Percentiles rank a stretch among this genome's conserved stretches.
Conservation (phyloP, 345 rosid species). For the Cochlearia excelsa region DNA sequence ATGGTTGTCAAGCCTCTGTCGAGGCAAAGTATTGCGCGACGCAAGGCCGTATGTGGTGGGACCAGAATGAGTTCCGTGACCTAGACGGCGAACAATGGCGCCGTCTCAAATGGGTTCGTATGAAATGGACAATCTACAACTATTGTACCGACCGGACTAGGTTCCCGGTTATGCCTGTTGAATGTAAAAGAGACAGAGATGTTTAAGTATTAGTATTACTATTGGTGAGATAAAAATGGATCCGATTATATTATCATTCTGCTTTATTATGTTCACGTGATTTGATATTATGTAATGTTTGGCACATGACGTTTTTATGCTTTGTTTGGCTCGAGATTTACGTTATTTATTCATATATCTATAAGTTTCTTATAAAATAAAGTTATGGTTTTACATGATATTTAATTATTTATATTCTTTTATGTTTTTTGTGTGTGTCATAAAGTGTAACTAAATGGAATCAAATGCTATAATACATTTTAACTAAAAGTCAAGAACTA, state of each 20-base stretch:
- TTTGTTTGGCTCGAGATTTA: constrained; percentile 2
- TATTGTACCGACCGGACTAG: constrained; percentile 61
- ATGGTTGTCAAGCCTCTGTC: constrained; percentile 75
- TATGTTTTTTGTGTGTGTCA: too few species aligned
- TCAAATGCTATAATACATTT: too few species aligned
- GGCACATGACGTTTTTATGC: constrained; percentile 4
- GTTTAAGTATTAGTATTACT: constrained; percentile 23
- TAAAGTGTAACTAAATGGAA: too few species aligned
- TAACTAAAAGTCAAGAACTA: too few species aligned
- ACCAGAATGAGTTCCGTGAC: constrained; percentile 68
- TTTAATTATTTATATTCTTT: too few species aligned
- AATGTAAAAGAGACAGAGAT: constrained; percentile 65
- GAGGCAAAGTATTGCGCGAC: constrained; percentile 63
- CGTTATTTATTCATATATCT: too few species aligned
- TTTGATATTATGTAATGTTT: neutral
- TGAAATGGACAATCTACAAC: constrained; percentile 63
- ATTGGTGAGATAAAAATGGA: constrained; percentile 13
- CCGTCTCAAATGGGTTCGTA: constrained; percentile 63
- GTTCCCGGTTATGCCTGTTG: constrained; percentile 51
- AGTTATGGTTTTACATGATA: too few species aligned
- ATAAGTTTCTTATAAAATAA: too few species aligned
- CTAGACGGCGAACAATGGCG: constrained; percentile 54
- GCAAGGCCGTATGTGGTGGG: constrained; percentile 87
- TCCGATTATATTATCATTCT: neutral
- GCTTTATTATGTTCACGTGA: constrained; percentile 16